Percentiles rank a stretch among this genome's conserved stretches.
Conservation (phyloP, 306 rosid species). For the Malus orientalis region DNA sequence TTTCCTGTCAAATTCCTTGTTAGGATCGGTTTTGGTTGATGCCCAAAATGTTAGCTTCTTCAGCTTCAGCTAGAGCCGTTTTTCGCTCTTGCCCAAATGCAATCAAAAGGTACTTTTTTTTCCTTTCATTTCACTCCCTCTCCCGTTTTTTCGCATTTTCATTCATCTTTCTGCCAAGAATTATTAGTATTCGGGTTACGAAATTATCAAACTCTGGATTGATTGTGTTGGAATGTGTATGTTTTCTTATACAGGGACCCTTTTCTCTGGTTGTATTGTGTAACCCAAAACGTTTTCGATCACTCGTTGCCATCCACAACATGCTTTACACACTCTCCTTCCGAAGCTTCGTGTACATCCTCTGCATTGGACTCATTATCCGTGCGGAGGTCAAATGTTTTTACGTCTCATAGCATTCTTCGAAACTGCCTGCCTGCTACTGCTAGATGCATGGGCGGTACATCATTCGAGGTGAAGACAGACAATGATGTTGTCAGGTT, state of each 20-base stretch:
- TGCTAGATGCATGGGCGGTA: constrained; percentile 42
- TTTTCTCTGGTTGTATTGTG: constrained; percentile 18
- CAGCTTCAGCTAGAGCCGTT: not conserved
- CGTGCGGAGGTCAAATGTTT: constrained; percentile 16
- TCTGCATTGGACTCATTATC: constrained; percentile 10
- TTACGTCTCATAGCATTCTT: constrained; percentile 13
- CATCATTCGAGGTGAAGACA: constrained; percentile 47
- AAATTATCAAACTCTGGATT: no score
- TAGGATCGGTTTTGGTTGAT: no score
- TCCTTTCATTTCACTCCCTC: not conserved
- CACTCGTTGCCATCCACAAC: constrained; percentile 19
- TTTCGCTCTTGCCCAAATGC: not conserved
- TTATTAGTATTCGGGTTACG: not conserved
- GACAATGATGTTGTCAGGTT: constrained; percentile 47
- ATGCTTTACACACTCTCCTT: constrained; percentile 16
- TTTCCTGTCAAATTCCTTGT: no score
- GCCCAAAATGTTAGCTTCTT: no score
- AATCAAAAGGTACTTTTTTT: not conserved
- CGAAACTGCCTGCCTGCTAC: constrained; percentile 31
- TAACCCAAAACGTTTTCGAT: constrained; percentile 27
- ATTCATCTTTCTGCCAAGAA: not conserved
- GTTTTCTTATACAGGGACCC: constrained; percentile 39
- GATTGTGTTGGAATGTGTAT: not conserved
- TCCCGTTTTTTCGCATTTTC: not conserved
- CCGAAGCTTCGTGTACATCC: constrained; percentile 5